Base-by-base conservation (phyloP, 2,329 filamentous ascomycete species). In the Hypoxylon sp. region DNA sequence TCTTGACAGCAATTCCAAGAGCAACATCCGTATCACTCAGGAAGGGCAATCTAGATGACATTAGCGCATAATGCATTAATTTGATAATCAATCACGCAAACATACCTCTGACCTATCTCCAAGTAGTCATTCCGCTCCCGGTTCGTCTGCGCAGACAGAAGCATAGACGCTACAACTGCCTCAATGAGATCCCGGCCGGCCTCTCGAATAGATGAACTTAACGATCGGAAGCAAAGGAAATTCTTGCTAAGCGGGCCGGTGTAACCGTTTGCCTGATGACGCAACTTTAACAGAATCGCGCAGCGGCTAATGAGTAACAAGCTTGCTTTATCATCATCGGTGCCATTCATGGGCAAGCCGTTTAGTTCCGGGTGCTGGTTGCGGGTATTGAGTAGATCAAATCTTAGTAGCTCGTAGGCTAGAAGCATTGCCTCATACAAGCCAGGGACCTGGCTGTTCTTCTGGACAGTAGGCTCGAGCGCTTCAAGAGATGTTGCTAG, bases 201-300 rank as follows among this genome's bases (percentile, higher is more conserved):
- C 70, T 91, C 89, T 42, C 94, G 91, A 24, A 98, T 90, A 44
- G 92, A 89, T 1, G 91, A 91, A 44, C 93, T 90, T 64, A 98
- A 85, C 1, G 93, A 94, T 67, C 93, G 92, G 83, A 94, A 99
- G 27, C 90, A 91, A 46, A 99, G 86, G 57, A 98, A 85, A 72
- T 95, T 94, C 79, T 96, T 91, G 84, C 94, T 97, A 1, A 99
- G 86, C 1, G 96, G 95, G 0, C 96, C 96, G 1, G 95, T 98
- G 80, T 98, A 99, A 31, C 96, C 96, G 73, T 95, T 94, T 2
- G 88, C 86, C 73, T 93, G 88, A 78, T 99, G 96, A 32, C 90
- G 89, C 68, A 98, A 85, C 76, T 92, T 93, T 56, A 94, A 88
- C 64, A 98, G 84, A 58, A 92, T 94, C 13, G 94, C 93, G 68